Base-by-base conservation (phyloP, 495 filamentous ascomycete species). In the Rostrohypoxylon terebratum region DNA sequence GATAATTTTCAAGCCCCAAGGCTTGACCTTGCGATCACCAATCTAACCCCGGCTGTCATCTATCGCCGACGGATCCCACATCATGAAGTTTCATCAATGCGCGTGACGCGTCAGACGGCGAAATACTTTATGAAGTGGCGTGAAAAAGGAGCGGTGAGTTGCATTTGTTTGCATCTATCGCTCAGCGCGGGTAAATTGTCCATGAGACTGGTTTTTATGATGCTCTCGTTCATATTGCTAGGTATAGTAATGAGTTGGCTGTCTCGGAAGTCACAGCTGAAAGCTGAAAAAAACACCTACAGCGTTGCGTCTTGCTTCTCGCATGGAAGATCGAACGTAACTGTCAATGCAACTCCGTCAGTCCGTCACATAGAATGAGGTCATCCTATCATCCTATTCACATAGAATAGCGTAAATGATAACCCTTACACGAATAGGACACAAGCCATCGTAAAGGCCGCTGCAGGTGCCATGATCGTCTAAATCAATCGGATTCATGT, bases 361-460 rank as follows among this genome's bases (percentile, higher is more conserved):
- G 57, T 51, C 21, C 16, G 42, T 54, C 23, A 25, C 33, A 47
- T 10, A 18, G 34, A 50, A 64, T 31, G 16, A 33, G 13, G 20
- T 13, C 44, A 48, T 48, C 6, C 13, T 18, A 28, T 13, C 44
- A 48, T 48, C 6, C 13, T 18, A 28, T 55, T 64, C 16, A 45
- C 31, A 23, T 55, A 5, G 54, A 59, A 33, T 11, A 23, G 36
- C 7, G 23, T 18, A 18, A 13, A 44, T 33, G 14, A 21, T n/a
- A 18, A 3, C 9, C 13, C 80, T 38, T 65, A 81, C 76, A 77
- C 74, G 54, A 86, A 83, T 21, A 86, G 69, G 7, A 86, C 38
- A 14, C 77, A 78, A 5, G 84, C 84, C 84, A 86, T 86, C 2
- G 80, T 84, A 51, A 85, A 84, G 18, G 83, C 84, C 0, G 84